Evolutionary conservation across 1,139 yeast species (phyloP), one percentile per base, ranked within the genome.

Genomic region (Taphrina communis): DNA sequence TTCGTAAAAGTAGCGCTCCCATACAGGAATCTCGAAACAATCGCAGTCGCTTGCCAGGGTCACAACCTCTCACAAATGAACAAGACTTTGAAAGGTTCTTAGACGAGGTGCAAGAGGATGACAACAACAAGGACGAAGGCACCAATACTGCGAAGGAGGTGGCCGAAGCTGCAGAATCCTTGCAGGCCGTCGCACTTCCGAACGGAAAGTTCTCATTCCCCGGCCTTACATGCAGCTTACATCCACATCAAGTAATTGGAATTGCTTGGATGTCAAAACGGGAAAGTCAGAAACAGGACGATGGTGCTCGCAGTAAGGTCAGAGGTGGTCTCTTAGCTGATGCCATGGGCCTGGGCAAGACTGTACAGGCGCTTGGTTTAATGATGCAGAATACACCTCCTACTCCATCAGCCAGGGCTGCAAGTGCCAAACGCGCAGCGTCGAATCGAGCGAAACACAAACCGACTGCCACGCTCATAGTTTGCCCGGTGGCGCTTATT

Each of bases 241-340:
- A 51, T 41, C 66, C 58, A 14, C 98, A 94, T 80, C 99, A 94
- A 78, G 82, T 91, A 68, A 81, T 88, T 71, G 98, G 98, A 0
- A 81, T 94, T 41, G 83, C 87, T 2, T 94, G 98, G 98, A 79
- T 94, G 73, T 75, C 84, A 58, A 82, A 88, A 50, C 87, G 85
- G 82, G 97, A 91, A 74, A 78, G 82, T 1, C 61, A 65, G 17
- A 57, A 44, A n/a, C 55, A 70, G 25, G 63, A 58, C 25, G 42
- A 42, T 36, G 63, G 63, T 14, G 9, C 41, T 25, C 58, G 41
- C 14, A 62, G 57, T 44, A 42, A 36, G 25, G 66, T 62, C 19
- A 50, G 66, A 19, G 72, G 72, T 7, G 72, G 72, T 7, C 41
- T 70, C 31, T 38, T 70, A 31, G 72, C 72, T 6, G 72, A 70